Percentiles rank a stretch among this genome's conserved stretches.
Conservation (phyloP, 768 basidiomycete species). For the Steccherinum ochraceum region DNA sequence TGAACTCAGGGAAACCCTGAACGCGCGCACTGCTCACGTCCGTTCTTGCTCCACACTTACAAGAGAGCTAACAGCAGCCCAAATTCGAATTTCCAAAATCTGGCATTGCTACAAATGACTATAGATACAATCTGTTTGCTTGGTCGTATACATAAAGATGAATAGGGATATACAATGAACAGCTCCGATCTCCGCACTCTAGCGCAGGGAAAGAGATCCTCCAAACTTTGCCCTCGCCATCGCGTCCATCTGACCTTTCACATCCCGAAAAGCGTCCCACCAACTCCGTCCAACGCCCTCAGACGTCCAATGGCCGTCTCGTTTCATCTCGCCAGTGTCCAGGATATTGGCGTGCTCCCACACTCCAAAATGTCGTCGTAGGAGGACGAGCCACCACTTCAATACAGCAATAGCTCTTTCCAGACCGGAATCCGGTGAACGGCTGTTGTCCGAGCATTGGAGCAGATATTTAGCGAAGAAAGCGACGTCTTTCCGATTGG, state of each 20-base stretch:
- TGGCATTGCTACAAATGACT: no score
- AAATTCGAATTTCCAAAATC: no score
- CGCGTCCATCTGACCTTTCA: constrained; percentile 63
- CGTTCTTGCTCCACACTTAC: no score
- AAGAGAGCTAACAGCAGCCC: no score
- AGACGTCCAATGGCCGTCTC: constrained; percentile 25
- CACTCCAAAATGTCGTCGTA: constrained; percentile 57
- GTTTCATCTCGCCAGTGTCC: constrained; percentile 25
- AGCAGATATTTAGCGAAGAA: constrained; percentile 70
- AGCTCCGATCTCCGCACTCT: no score
- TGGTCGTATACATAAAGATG: no score
- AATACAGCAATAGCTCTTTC: constrained; percentile 65
- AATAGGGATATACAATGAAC: no score
- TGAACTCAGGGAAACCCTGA: no score
- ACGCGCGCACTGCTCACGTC: no score
- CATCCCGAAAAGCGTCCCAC: constrained; percentile 75
- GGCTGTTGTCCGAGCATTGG: constrained; percentile 52
- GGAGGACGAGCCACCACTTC: constrained; percentile 77
- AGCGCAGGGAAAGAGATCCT: constrained; percentile 58
- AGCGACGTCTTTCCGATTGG: constrained; percentile 67
- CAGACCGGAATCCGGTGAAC: constrained; percentile 56
- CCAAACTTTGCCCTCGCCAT: constrained; percentile 66
- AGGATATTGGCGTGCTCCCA: constrained; percentile 37
- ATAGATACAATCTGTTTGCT: no score
- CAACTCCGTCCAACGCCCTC: constrained; percentile 56